These are phyloP conservation scores for Tulasnella sp. DNA, from an alignment of 768 basidiomycete genomes.

Conservation along the genomic window DNA sequence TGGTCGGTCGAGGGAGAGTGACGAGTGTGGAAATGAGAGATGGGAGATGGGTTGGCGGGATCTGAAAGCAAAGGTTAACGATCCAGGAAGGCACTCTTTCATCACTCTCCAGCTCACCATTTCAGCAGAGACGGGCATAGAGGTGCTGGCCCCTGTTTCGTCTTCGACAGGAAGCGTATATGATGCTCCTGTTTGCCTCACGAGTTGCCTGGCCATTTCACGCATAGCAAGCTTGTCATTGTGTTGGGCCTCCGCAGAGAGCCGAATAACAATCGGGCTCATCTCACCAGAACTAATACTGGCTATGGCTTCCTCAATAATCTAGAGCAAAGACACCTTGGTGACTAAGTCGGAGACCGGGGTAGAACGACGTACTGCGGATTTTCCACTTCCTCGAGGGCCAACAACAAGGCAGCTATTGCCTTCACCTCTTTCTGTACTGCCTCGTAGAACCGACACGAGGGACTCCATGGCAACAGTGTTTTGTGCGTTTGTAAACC, in stretches of 20 bases:
- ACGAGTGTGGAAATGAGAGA: conserved; percentile 64
- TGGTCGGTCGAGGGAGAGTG: conserved; percentile 62
- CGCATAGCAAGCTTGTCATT: conserved; percentile 85
- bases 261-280: conserved; percentile 60
- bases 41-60: conserved; percentile 55
- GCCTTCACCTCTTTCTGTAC: conserved; percentile 70
- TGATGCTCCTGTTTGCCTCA: conserved; percentile 56
- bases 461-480: conserved; percentile 36
- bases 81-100: background rate
- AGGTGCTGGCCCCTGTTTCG: conserved; percentile 29
- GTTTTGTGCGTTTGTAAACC: conserved; percentile 24
- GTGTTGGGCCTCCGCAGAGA: conserved; percentile 75
- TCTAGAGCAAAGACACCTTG: conserved; percentile 28
- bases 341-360: background rate
- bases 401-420: conserved; percentile 87
- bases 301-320: conserved; percentile 46
- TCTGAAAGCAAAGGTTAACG: conserved; percentile 20
- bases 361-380: conserved; percentile 38
- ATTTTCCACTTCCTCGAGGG: conserved; percentile 78
- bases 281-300: conserved; percentile 21
- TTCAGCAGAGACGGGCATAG: conserved; percentile 9
- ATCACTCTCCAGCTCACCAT: background rate
- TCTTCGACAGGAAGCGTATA: conserved; percentile 27
- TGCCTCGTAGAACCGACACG: conserved; percentile 53
- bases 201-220: conserved; percentile 78